These are phyloP conservation scores for Cladosporium velox DNA, from an alignment of 2,329 filamentous ascomycete genomes.

Conservation along the genomic window DNA sequence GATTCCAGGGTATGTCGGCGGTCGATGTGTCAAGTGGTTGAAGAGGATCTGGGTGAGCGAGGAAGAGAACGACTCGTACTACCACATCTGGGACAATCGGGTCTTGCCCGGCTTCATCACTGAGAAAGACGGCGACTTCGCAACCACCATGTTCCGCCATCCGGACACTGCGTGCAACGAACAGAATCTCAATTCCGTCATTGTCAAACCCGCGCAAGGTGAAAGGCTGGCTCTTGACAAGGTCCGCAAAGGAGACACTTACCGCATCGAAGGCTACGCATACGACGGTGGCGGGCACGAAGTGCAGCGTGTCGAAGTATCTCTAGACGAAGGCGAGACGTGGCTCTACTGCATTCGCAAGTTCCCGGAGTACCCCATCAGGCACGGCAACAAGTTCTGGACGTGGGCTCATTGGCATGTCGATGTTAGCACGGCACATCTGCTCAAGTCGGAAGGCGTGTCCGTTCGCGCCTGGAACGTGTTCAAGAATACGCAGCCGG, in stretches of 20 bases:
- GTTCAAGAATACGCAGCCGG: constrained; percentile 55
- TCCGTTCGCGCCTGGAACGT: constrained; percentile 52
- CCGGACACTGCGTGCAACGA: constrained; percentile 53
- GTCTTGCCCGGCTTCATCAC: constrained; percentile 52
- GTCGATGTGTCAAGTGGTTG: constrained; percentile 47
- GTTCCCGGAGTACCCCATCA: constrained; percentile 52
- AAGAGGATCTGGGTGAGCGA: constrained; percentile 44
- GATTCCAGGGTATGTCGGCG: constrained; percentile 47
- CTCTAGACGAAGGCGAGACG: constrained; percentile 49
- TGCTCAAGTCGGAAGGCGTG: constrained; percentile 48
- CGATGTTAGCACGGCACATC: constrained; percentile 49
- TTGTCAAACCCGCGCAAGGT: constrained; percentile 49
- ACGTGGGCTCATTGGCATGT: constrained; percentile 57
- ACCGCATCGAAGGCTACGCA: constrained; percentile 51
- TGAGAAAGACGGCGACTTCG: constrained; percentile 52
- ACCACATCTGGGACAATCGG: constrained; percentile 55
- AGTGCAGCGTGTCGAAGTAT: constrained; percentile 53
- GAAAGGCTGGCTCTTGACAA: constrained; percentile 46
- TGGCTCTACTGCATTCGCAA: constrained; percentile 54
- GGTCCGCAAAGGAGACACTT: constrained; percentile 44
- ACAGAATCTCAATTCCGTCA: constrained; percentile 53
- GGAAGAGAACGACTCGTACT: constrained; percentile 45
- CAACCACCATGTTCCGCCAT: constrained; percentile 50
- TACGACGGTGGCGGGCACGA: constrained; percentile 55
- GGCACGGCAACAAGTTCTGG: constrained; percentile 58